These are phyloP conservation scores for Cunninghamia lanceolata DNA, from an alignment of 75 land plant genomes.

Conservation along the genomic window DNA sequence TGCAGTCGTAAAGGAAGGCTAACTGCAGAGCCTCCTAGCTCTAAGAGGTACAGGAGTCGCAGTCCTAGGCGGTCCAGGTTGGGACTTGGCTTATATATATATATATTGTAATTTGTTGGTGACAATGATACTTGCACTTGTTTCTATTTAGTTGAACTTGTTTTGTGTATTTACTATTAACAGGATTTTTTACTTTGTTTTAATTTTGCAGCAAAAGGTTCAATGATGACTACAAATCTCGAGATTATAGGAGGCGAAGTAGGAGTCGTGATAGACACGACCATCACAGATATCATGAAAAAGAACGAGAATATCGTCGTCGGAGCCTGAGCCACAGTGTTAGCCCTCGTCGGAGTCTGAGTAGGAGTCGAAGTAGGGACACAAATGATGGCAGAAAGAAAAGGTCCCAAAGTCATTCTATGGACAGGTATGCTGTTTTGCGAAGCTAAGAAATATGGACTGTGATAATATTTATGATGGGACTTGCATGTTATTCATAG, in stretches of 20 bases:
- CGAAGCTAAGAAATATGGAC: background rate
- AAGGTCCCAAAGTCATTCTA: background rate
- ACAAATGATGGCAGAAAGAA: slow-evolving; percentile 3
- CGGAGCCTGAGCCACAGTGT: background rate
- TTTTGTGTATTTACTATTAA: background rate
- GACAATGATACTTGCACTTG: background rate
- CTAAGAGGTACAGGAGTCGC: slow-evolving; percentile 5
- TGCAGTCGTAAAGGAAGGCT: slow-evolving; percentile 10
- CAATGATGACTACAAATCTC: background rate
- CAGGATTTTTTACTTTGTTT: background rate
- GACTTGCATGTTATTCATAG: background rate
- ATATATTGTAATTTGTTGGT: too few species aligned
- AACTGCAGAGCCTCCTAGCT: slow-evolving; percentile 3
- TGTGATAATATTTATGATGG: background rate
- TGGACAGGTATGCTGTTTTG: slow-evolving; percentile 8
- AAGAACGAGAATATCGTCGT: background rate
- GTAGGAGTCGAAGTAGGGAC: slow-evolving; percentile 1
- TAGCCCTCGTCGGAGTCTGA: background rate
- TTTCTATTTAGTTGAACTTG: background rate
- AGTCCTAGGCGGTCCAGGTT: slow-evolving; percentile 9
- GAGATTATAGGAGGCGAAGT: slow-evolving; percentile 3
- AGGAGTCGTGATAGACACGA: slow-evolving; percentile 7
- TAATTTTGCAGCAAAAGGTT: slow-evolving; percentile 3
- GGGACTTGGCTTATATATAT: background rate
- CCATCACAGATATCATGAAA: background rate